Percentiles rank a stretch among this genome's conserved stretches.
These are phyloP conservation scores for Fusarium newnesense DNA, from an alignment of 2,329 filamentous ascomycete species.

Conservation along the genomic window DNA sequence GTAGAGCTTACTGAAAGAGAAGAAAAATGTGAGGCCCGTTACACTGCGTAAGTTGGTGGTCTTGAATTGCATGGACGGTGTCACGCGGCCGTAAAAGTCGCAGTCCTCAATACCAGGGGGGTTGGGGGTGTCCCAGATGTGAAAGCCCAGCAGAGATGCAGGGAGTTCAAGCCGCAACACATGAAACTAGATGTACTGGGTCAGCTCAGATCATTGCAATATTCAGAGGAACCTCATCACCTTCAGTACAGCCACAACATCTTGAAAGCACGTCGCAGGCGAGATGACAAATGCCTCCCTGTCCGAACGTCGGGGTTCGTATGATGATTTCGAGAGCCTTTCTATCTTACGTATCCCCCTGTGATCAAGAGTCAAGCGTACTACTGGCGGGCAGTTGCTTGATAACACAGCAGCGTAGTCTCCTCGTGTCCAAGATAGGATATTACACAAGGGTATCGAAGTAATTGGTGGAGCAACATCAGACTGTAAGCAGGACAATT, in stretches of 20 bases:
- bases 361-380: constrained; percentile 8
- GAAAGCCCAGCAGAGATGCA: not conserved
- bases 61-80: constrained; percentile 9
- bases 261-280: not conserved
- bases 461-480: not conserved
- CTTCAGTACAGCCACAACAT: not conserved
- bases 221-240: not conserved
- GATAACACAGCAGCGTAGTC: not conserved
- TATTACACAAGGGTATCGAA: not conserved
- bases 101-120: constrained; percentile 5
- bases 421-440: constrained; percentile 9
- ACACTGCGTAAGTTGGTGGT: constrained; percentile 6
- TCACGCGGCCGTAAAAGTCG: constrained; percentile 8
- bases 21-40: constrained; percentile 22
- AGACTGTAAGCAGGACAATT: not conserved
- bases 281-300: constrained; percentile 4
- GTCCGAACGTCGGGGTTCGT: not conserved
- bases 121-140: constrained; percentile 18
- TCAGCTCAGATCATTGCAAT: not conserved
- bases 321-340: not conserved
- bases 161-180: not conserved
- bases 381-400: not conserved
- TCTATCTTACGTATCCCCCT: constrained; percentile 9
- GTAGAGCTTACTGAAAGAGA: constrained; percentile 18
- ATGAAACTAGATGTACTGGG: not conserved